Base-by-base conservation (phyloP, 1,284 basidiomycete species). In the Tilletiopsis washingtonensis region DNA sequence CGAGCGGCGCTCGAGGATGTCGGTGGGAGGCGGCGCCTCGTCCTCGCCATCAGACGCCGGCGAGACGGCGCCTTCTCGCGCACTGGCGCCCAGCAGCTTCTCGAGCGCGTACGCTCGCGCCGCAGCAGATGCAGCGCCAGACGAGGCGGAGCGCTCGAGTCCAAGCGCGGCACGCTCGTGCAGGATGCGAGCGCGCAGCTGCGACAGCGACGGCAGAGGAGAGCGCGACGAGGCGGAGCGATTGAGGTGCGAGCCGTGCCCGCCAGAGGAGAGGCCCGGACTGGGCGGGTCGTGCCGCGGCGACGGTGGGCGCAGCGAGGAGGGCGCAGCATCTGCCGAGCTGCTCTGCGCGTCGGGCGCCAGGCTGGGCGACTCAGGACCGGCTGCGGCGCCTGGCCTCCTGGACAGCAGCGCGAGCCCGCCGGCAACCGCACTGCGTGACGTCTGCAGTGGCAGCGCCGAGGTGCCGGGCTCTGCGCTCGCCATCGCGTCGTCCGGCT, bases 81-180 rank as follows among this genome's bases (percentile, higher is more conserved):
- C 17, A 50, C 27, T 17, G 42, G 47, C 9, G 39, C 69, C 69
- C 15, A 71, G 53, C 3, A 71, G 59, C 47, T 71, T 71, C 32
- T 71, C 64, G 48, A 71, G 53, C 3, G 69, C 67, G 47, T 71
- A 71, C 15, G 65, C 64, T 21, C 69, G 59, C 0, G 67, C 69
- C 9, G 64, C 67, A 21, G 63, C 66, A 47, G 63, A 67, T 15
- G 69, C 64, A 2, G 64, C 67, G 37, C 59, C 65, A 5, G 68
- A 58, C 43, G 59, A 64, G 7, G 65, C 62, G 45, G 61, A 67
- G 34, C 61, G 46, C 41, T 61, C 58, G 11, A 66, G 50, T 3
- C 64, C 64, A 1, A 59, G 57, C 0, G 58, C 46, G 19, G 59
- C 61, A 14, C 68, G 59, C 43, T 72, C 68, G 26, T 61, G 58